Conservation (phyloP, 768 basidiomycete species). For the Pleurotus cornucopiae region DNA sequence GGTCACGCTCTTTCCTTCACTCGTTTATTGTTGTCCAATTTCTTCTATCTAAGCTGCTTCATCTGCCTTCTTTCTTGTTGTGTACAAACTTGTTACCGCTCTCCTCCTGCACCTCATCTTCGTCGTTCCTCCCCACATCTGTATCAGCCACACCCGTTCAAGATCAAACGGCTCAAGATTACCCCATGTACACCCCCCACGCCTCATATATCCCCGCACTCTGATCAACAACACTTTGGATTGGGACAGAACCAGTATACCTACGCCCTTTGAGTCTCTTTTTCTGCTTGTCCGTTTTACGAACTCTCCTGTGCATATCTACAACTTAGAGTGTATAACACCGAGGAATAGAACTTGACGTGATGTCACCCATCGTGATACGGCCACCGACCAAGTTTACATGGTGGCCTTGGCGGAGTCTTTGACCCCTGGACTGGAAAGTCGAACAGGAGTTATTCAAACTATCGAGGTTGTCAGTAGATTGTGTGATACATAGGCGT, state of each 20-base stretch:
- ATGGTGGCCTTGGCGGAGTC: too few species aligned
- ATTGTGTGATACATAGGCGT: too few species aligned
- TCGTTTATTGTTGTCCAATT: neutral
- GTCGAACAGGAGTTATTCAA: too few species aligned
- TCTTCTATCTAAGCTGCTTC: neutral
- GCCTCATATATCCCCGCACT: slow-evolving; percentile 5
- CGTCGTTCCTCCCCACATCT: slow-evolving; percentile 1
- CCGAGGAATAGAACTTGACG: too few species aligned
- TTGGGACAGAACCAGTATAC: slow-evolving; percentile 7
- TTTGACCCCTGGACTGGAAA: too few species aligned
- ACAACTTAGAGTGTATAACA: too few species aligned
- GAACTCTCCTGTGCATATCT: too few species aligned
- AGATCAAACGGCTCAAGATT: slow-evolving; percentile 1
- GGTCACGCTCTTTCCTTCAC: too few species aligned
- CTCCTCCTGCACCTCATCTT: slow-evolving; percentile 3
- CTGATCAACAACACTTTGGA: slow-evolving; percentile 5
- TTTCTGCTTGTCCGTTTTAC: too few species aligned
- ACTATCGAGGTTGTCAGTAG: too few species aligned
- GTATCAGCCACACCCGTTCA: neutral
- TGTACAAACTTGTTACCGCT: slow-evolving; percentile 7
- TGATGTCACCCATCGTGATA: too few species aligned
- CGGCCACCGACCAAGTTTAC: too few species aligned
- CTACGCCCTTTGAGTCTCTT: neutral
- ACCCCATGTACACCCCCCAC: slow-evolving; percentile 1
- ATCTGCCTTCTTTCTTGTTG: slow-evolving; percentile 4